Evolutionary conservation across 495 filamentous ascomycete species (phyloP).

Genomic region (Astrothelium subdiscretum): DNA sequence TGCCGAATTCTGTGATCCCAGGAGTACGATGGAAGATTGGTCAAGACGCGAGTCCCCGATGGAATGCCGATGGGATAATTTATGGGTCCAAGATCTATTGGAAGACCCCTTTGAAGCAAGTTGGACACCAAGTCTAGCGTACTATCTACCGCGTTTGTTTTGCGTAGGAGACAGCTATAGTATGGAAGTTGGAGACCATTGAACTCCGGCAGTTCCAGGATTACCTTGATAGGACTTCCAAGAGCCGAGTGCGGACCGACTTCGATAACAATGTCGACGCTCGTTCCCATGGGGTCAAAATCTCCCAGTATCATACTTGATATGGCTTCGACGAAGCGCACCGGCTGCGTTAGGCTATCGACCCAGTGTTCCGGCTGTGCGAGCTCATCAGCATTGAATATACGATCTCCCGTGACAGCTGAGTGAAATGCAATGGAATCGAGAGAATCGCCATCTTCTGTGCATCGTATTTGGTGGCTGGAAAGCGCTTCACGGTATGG

Average conservation of each 20-base stretch:
- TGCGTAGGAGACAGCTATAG: neutral
- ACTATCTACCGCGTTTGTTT: neutral
- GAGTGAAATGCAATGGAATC: neutral
- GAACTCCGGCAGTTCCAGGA: neutral
- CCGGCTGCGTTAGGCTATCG: conserved; percentile 7
- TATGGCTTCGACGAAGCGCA: conserved; percentile 1
- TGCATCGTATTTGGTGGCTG: neutral
- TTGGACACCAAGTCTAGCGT: neutral
- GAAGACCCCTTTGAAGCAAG: neutral
- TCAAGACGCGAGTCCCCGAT: neutral
- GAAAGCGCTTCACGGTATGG: conserved; percentile 2
- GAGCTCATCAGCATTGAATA: neutral
- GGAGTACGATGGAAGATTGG: neutral
- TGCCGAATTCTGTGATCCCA: neutral
- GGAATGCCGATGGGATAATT: neutral
- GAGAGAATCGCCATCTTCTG: neutral
- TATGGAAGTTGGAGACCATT: neutral
- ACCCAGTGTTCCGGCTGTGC: conserved; percentile 12
- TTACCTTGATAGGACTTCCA: conserved; percentile 2
- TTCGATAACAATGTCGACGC: conserved; percentile 9
- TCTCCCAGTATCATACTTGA: neutral
- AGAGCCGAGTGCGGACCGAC: conserved; percentile 12
- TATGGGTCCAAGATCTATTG: neutral
- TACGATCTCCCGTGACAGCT: neutral
- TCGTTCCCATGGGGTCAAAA: neutral